These are phyloP conservation scores for Scleroderma citrinum DNA, from an alignment of 768 basidiomycete genomes.

Conservation along the genomic window DNA sequence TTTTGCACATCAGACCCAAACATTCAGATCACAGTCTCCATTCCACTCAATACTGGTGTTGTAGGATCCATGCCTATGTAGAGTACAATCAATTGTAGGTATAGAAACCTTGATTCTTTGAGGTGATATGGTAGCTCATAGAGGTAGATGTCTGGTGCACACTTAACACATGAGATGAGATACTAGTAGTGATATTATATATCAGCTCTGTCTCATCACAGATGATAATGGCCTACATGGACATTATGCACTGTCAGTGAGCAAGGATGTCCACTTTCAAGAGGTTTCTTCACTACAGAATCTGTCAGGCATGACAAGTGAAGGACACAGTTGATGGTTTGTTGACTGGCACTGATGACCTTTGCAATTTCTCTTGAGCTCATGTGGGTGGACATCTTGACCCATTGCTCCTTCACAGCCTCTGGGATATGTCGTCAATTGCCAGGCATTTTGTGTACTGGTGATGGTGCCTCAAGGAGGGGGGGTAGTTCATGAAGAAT, in stretches of 20 bases:
- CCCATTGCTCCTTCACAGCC: conserved; percentile 1
- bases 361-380: background rate
- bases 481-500: background rate
- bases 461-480: background rate
- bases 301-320: too few species aligned
- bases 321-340: background rate
- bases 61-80: background rate
- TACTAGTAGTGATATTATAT: background rate
- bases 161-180: background rate
- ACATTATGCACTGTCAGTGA: background rate
- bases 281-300: background rate
- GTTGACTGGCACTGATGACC: background rate
- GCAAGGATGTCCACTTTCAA: background rate
- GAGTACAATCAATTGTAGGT: background rate
- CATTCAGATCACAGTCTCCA: too few species aligned
- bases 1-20: too few species aligned
- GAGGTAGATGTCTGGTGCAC: background rate
- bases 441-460: background rate
- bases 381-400: conserved; percentile 1
- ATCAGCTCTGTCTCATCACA: background rate
- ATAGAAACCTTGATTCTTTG: too few species aligned
- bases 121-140: too few species aligned
- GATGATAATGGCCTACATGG: background rate
- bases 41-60: too few species aligned
- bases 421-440: background rate